Percentiles rank a stretch among this genome's conserved stretches.
These are phyloP conservation scores for Aspergillus thermomutatus DNA, from an alignment of 2,329 filamentous ascomycete genomes.

Conservation along the genomic window DNA sequence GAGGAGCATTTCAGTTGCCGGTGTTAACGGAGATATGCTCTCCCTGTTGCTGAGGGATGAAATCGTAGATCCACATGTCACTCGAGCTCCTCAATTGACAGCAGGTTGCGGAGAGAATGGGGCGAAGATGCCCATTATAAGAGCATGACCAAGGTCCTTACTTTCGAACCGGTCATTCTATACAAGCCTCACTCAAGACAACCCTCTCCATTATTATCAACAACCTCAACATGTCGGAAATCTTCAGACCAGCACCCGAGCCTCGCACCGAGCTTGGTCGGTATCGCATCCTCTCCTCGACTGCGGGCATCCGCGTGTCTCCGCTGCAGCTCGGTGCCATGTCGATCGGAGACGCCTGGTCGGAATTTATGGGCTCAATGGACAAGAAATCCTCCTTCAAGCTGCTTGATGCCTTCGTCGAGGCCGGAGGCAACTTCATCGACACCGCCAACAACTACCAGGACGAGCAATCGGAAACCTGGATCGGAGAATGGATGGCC, in stretches of 20 bases:
- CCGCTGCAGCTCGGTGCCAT: constrained; percentile 50
- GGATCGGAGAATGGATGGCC: constrained; percentile 70
- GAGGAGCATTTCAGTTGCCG: background rate
- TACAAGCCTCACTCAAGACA: background rate
- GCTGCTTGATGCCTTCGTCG: constrained; percentile 65
- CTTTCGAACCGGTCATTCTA: background rate
- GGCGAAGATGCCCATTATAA: background rate
- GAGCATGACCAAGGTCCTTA: background rate
- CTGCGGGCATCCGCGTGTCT: constrained; percentile 63
- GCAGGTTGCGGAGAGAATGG: background rate
- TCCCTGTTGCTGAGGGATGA: background rate
- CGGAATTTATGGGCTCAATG: constrained; percentile 60
- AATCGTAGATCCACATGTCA: background rate
- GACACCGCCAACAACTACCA: constrained; percentile 71
- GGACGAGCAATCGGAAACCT: constrained; percentile 59
- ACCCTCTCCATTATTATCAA: background rate
- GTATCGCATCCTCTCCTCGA: constrained; percentile 65
- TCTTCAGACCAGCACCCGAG: constrained; percentile 43
- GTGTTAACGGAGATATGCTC: background rate
- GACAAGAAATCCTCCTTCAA: constrained; percentile 59
- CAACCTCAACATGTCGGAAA: constrained; percentile 20
- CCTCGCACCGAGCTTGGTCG: constrained; percentile 61
- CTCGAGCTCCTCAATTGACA: too few species aligned
- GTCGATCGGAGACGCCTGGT: constrained; percentile 41
- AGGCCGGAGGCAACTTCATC: constrained; percentile 69